Evolutionary conservation across 139 green algal species (phyloP), one percentile per base, ranked within the genome.

Genomic region (Chlorella sp.): DNA sequence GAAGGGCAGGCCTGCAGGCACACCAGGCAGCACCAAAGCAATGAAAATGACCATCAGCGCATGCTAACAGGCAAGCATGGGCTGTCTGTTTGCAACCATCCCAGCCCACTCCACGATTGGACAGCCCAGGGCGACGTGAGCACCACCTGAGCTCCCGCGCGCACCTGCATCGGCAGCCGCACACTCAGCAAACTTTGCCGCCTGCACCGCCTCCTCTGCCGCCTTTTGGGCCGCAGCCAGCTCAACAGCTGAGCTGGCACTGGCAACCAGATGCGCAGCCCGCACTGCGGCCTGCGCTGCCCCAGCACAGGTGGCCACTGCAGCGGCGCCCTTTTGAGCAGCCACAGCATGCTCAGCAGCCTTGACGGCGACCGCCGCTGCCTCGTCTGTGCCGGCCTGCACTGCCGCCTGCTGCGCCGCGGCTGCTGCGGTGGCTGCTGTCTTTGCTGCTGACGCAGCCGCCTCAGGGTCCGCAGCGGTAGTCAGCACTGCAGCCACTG

Each of bases 381-480:
- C 83, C 26, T 60, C 83, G 36, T 64, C 36, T 1, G 83, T 87
- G 26, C 83, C 64, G 22, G 83, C 83, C 4, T 11, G 19, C 18
- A 66, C 7, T 37, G 83, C 83, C 30, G 83, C 83, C 60, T 64
- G 64, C 36, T 78, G n/a, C 14, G 83, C 83, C 24, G 61, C 37
- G 53, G 83, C 83, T 32, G 83, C 83, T 32, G 83, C 83, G 21
- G 83, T 37, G 39, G 61, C 61, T 21, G 83, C 83, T 48, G 53
- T 53, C 30, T 73, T 3, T 53, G 75, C 75, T 48, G 75, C 81
- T 73, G 81, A 53, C 30, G 81, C 28, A 32, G 81, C 53, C 28
- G 81, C 48, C 21, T 32, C 81, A 1, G 81, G 15, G 18, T 69
- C 32, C 30, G 57, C 81, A 86, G 32, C 18, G 22, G 79, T 42